Conservation (phyloP, 768 basidiomycete genomes). For the Boletus sensibilis region DNA sequence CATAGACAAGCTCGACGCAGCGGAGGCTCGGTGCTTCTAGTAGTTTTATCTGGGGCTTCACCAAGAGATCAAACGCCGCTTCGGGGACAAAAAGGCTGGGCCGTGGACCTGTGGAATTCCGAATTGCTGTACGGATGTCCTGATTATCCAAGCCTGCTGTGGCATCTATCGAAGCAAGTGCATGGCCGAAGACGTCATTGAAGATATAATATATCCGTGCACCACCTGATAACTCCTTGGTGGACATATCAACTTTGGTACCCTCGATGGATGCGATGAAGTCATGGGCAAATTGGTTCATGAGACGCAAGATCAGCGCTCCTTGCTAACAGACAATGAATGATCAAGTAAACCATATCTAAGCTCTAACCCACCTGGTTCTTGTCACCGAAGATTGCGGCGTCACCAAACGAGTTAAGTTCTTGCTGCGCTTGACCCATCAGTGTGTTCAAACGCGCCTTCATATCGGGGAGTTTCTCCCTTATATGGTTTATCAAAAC, state of each 20-base stretch:
- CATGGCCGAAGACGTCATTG: slow-evolving; percentile 95
- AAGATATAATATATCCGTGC: slow-evolving; percentile 99
- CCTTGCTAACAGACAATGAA: slow-evolving; percentile 58
- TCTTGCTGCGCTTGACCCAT: slow-evolving; percentile 99
- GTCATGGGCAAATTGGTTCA: slow-evolving; percentile 98
- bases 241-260: slow-evolving; percentile 92
- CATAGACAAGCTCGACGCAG: slow-evolving; percentile 97
- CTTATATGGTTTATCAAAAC: slow-evolving; percentile 97
- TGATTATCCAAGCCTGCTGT: slow-evolving; percentile 88
- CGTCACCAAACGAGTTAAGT: slow-evolving; percentile 92
- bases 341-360: slow-evolving; percentile 7
- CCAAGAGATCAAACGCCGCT: slow-evolving; percentile 92
- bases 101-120: slow-evolving; percentile 95
- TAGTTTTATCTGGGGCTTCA: slow-evolving; percentile 97
- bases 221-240: slow-evolving; percentile 97
- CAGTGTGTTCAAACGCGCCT: slow-evolving; percentile 92
- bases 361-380: slow-evolving; percentile 55
- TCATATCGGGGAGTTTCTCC: slow-evolving; percentile 99
- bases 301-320: slow-evolving; percentile 85
- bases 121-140: slow-evolving; percentile 96
- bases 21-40: slow-evolving; percentile 91
- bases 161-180: slow-evolving; percentile 86
- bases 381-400: slow-evolving; percentile 86
- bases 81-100: slow-evolving; percentile 97
- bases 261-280: slow-evolving; percentile 97